Evolutionary conservation across 177 flowering plant species (phyloP), one percentile per base, ranked within the genome.

Genomic region (Vitis hybrid): DNA sequence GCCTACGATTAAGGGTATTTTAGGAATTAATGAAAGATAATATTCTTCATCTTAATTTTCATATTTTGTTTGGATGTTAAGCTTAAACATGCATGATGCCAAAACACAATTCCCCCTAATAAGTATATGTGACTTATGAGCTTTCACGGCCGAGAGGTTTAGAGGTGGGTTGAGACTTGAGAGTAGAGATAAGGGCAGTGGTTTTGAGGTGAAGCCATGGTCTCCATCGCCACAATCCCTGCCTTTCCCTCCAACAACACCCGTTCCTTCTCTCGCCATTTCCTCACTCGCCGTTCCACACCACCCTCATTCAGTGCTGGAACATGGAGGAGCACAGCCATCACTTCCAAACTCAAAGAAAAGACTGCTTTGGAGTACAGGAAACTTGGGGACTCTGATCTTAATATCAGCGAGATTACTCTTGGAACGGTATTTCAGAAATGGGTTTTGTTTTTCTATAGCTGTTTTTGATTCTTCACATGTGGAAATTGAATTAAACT

Each of bases 301-400:
- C 10, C 20, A 3, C 63, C 56, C 10, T 3, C 22, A 11, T 50
- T 69, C 0, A 64, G 20, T 50, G n/a, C 19, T 3, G 39, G 56
- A 65, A 66, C 50, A 22, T 72, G 69, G 51, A 74, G 69, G 11
- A 55, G 15, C 10, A 45, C 69, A n/a, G 31, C 76, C 67, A 72
- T 83, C 55, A 59, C 63, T 62, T 88, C 90, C 19, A 82, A 72
- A 22, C 67, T 50, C 10, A 87, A 65, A 16, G 64, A 77, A 64
- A 83, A 80, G 29, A 73, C 68, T 61, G 72, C 79, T 5, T 70
- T 94, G 80, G 76, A 88, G 83, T 90, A 86, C 73, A 79, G 85
- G 69, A 92, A 89, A 65, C 90, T 92, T 29, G 97, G 97, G 1
- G 97, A 92, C 69, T 94, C 98, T 7, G 98, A 94, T 65, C 97